Conservation (phyloP, 2,329 filamentous ascomycete species). For the Zasmidium citrigriseum region DNA sequence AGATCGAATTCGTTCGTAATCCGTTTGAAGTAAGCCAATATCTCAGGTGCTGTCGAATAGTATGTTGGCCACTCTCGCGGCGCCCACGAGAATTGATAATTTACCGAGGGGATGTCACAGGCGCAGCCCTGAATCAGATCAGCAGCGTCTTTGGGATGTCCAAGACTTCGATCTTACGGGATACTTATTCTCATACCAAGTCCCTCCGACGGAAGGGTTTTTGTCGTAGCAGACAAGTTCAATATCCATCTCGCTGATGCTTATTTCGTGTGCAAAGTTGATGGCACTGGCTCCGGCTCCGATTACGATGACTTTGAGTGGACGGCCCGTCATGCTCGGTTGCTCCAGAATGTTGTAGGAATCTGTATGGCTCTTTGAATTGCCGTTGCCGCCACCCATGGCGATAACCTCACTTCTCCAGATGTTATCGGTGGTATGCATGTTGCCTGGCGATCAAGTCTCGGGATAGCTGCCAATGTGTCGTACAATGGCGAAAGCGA, state of each 20-base stretch:
- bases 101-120: no score
- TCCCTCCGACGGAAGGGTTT: neutral
- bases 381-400: no score
- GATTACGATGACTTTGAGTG: neutral
- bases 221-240: constrained; percentile 38
- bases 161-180: neutral
- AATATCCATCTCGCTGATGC: neutral
- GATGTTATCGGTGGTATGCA: no score
- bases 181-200: constrained; percentile 6
- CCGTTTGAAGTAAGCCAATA: constrained; percentile 47
- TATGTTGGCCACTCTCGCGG: constrained; percentile 42
- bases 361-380: no score
- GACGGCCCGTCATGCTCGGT: neutral
- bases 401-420: no score
- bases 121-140: no score
- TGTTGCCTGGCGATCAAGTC: no score
- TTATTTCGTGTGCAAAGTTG: neutral
- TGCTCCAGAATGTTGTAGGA: neutral
- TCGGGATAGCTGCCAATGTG: no score
- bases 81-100: no score
- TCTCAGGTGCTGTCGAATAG: constrained; percentile 48
- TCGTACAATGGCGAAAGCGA: no score
- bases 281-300: neutral
- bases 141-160: no score
- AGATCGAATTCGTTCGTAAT: constrained; percentile 45